phyloP scores from a whole-genome alignment of 2,329 filamentous ascomycete species.

The Monilinia aucupariae region DNA sequence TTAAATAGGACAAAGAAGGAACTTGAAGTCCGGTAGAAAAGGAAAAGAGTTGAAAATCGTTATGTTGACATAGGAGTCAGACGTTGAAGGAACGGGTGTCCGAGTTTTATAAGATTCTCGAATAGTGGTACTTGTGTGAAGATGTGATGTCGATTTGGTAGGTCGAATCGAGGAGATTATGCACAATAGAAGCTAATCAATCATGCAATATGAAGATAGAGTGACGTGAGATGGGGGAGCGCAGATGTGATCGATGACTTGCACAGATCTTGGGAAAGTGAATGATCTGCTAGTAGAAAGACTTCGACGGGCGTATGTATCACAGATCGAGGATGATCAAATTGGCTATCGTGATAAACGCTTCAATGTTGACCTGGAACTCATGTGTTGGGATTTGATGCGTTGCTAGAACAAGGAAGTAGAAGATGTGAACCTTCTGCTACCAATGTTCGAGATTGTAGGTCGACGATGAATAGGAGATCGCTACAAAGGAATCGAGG shows the following conservation, averaged over 20 bases:
- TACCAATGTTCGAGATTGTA: constrained; percentile 24
- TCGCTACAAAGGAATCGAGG: background rate
- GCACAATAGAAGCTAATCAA: constrained; percentile 24
- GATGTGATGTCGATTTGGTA: constrained; percentile 23
- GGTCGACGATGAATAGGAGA: constrained; percentile 4
- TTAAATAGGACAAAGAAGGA: constrained; percentile 31
- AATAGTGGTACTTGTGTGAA: constrained; percentile 6
- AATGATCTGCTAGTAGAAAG: constrained; percentile 14
- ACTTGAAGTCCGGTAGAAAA: constrained; percentile 34
- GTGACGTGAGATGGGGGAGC: constrained; percentile 1
- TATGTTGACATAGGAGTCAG: constrained; percentile 36
- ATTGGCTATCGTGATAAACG: constrained; percentile 37
- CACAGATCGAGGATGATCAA: constrained; percentile 26
- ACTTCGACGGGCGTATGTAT: constrained; percentile 13
- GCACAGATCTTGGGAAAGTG: constrained; percentile 8
- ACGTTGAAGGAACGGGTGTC: constrained; percentile 30
- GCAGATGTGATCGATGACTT: constrained; percentile 10
- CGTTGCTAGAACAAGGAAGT: constrained; percentile 40
- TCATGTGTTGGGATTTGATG: constrained; percentile 39
- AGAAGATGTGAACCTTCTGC: constrained; percentile 46
- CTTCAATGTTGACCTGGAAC: constrained; percentile 38
- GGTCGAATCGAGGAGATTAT: constrained; percentile 24
- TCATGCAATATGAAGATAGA: constrained; percentile 13
- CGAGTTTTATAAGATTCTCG: constrained; percentile 27
- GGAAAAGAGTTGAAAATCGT: constrained; percentile 34